phyloP scores from a whole-genome alignment of 306 rosid genomes.

The Alnus glutinosa region DNA sequence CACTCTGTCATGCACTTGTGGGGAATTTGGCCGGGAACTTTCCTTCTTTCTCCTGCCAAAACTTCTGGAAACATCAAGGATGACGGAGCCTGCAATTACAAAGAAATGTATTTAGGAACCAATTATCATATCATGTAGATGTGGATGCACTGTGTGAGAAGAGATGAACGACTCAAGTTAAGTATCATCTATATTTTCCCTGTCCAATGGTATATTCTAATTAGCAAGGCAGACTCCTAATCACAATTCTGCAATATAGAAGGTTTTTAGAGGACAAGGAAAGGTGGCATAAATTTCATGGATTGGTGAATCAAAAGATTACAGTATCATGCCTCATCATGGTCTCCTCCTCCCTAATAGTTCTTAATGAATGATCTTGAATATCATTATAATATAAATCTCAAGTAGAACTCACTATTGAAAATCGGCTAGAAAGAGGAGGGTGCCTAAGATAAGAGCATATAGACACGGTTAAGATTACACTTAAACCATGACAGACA shows the following conservation, averaged over 20 bases:
- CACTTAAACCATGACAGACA: too few species aligned
- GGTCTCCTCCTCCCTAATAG: background rate
- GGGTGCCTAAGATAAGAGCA: too few species aligned
- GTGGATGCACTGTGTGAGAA: background rate
- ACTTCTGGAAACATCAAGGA: conserved; percentile 41
- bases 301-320: background rate
- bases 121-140: background rate
- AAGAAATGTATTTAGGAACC: conserved; percentile 31
- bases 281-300: background rate
- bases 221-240: conserved; percentile 2
- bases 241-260: background rate
- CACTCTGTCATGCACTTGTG: conserved; percentile 40
- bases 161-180: background rate
- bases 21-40: conserved; percentile 55
- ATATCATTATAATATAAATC: background rate
- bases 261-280: background rate
- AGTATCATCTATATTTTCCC: background rate
- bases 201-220: background rate
- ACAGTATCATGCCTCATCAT: background rate
- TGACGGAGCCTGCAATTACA: conserved; percentile 50
- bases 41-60: conserved; percentile 47
- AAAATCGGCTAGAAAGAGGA: too few species aligned
- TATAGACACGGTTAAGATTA: too few species aligned
- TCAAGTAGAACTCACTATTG: too few species aligned
- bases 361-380: background rate